Base-by-base conservation (phyloP, 495 filamentous ascomycete species). In the Hypoxylon crocopeplum region DNA sequence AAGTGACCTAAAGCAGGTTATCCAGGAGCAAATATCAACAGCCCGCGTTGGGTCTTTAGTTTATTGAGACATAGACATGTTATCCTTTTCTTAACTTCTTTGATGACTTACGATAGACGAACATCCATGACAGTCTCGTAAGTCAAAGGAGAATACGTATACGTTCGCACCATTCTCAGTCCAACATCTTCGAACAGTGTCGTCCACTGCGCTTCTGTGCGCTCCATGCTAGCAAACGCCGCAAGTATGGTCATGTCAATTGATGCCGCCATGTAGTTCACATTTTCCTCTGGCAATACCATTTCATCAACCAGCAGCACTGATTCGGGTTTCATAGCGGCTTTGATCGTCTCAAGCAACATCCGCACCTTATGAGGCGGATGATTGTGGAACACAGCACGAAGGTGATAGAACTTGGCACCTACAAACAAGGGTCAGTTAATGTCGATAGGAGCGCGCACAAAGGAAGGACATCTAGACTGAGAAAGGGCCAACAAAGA, bases 311-410 rank as follows among this genome's bases (percentile, higher is more conserved):
- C 69, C n/a, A 79, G 47, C 21, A 81, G 62, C 3, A 66, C 54
- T 1, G 75, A 77, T n/a, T 74, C 69, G 1, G 52, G 15, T 1
- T 48, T 30, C 77, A 79, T 78, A 2, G 65, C 69, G 6, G 55
- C 37, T 13, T 46, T 48, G n/a, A 71, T 56, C 25, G 74, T 72
- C 22, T 36, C 38, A 3, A 82, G 69, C 13, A 82, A 75, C 38
- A 52, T 29, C 1, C 59, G 37, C 5, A 65, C 64, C 16, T 70
- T 54, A 7, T 69, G 42, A 33, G 75, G 71, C 1, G 71, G 64
- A 63, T 68, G 75, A 50, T 80, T 70, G 40, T 79, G 78, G 20
- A 79, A 45, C 34, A 82, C 69, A n/a, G 53, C 56, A 13, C 75
- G 70, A 12, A 79, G 50, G 24, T 73, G 78, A 56, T 81, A 81